Percentiles rank a stretch among this genome's conserved stretches.
Conservation (phyloP, 306 rosid species). For the Canavalia gladiata region DNA sequence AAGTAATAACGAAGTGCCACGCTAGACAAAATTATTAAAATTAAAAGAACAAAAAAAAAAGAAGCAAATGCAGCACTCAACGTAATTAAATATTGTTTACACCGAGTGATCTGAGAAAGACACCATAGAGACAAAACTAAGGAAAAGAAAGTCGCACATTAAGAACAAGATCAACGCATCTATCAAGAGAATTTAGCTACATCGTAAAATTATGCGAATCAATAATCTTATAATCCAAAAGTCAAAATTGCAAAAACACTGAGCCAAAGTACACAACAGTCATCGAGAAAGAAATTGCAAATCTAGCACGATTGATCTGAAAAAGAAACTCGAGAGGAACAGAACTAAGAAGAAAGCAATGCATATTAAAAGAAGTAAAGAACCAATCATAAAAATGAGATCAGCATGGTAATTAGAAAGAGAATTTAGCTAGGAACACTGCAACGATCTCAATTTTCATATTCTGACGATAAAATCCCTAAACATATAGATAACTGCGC, state of each 20-base stretch:
- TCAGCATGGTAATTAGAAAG: conserved; percentile 13
- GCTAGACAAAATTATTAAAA: neutral
- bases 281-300: neutral
- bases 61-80: neutral
- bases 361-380: neutral
- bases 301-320: conserved; percentile 32
- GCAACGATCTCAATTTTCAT: conserved; percentile 13
- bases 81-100: neutral
- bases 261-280: neutral
- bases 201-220: conserved; percentile 29
- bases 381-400: neutral
- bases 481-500: neutral
- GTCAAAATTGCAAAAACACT: conserved; percentile 28
- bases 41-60: neutral
- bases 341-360: neutral
- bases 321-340: neutral
- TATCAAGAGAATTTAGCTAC: conserved; percentile 4
- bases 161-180: neutral
- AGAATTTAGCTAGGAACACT: conserved; percentile 1
- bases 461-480: conserved; percentile 23
- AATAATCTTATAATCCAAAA: conserved; percentile 40
- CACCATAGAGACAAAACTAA: conserved; percentile 1
- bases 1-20: conserved; percentile 5
- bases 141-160: neutral
- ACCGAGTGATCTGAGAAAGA: conserved; percentile 7